Base-by-base conservation (phyloP, 176 grass and related monocot species). In the Miscanthus lutarioriparius region DNA sequence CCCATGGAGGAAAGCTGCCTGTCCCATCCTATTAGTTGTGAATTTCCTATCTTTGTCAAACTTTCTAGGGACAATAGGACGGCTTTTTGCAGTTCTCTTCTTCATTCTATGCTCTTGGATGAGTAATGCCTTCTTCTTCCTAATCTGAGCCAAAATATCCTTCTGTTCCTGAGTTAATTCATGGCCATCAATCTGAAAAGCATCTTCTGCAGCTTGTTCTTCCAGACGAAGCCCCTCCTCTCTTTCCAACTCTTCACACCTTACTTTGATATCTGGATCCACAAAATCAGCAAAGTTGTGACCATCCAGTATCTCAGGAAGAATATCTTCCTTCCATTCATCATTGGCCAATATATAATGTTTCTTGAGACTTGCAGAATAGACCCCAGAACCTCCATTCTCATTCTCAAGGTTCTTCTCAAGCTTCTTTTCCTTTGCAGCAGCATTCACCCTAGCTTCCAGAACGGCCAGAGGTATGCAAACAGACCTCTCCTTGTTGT, bases 331-430 rank as follows among this genome's bases (percentile, higher is more conserved):
- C 85, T 92, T 95, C 93, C 93, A 95, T 67, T 92, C 93, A 72
- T 90, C 88, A 65, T 86, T 1, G 25, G 87, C 80, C 90, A 95
- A 88, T 1, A 95, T 19, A 70, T 95, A 92, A 75, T 84, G 93
- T 67, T 95, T 95, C 78, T 72, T 92, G 12, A 92, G 74, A 59
- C 72, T 95, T 28, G 83, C 87, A 70, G 93, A 95, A 92, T 95
- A 95, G 28, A 95, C 90, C 12, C 93, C 93, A 84, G 93, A 90
- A 84, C 90, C 93, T 81, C 93, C 93, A 90, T 90, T 92, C 72
- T 90, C 90, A 63, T 90, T 69, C 87, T 89, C 87, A 33, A 85
- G 16, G 83, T 87, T 87, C 70, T 87, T 87, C 81, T 94, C 84
- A 33, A 91, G 92, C 70, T 91, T 91, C 73, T 67, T 86, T 67